Evolutionary conservation across 768 basidiomycete species (phyloP).

Genomic region (Lentinus tigrinus): DNA sequence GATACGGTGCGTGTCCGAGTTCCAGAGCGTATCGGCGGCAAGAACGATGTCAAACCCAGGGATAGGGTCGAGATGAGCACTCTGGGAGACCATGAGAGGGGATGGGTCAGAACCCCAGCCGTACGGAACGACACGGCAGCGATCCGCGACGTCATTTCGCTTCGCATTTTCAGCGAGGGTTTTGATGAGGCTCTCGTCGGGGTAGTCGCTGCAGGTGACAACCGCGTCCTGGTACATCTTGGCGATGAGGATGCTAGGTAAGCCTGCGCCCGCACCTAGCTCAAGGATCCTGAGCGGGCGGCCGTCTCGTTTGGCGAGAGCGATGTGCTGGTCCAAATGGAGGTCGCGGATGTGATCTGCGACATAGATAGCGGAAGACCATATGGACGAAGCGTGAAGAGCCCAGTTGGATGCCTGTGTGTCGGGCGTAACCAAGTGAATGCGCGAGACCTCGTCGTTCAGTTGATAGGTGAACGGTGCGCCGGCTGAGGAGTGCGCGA

Average conservation of each 20-base stretch:
- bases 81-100: conserved; percentile 24
- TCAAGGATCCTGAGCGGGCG: conserved; percentile 50
- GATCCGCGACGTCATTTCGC: conserved; percentile 45
- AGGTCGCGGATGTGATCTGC: conserved; percentile 61
- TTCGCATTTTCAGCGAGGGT: conserved; percentile 58
- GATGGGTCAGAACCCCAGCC: conserved; percentile 63
- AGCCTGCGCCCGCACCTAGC: conserved; percentile 71
- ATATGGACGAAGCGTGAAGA: conserved; percentile 76
- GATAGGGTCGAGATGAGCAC: not conserved
- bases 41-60: conserved; percentile 60
- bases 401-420: conserved; percentile 70
- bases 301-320: conserved; percentile 1
- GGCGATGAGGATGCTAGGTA: conserved; percentile 70
- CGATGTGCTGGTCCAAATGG: conserved; percentile 32
- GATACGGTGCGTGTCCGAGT: conserved; percentile 53
- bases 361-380: conserved; percentile 66
- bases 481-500: conserved; percentile 58
- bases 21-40: conserved; percentile 81
- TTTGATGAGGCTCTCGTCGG: conserved; percentile 58
- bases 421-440: conserved; percentile 60
- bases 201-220: conserved; percentile 69
- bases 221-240: conserved; percentile 38
- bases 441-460: conserved; percentile 8
- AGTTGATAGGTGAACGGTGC: conserved; percentile 47
- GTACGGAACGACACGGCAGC: conserved; percentile 55